Evolutionary conservation across 768 basidiomycete species (phyloP).

Genomic region (Lactarius sanguifluus): DNA sequence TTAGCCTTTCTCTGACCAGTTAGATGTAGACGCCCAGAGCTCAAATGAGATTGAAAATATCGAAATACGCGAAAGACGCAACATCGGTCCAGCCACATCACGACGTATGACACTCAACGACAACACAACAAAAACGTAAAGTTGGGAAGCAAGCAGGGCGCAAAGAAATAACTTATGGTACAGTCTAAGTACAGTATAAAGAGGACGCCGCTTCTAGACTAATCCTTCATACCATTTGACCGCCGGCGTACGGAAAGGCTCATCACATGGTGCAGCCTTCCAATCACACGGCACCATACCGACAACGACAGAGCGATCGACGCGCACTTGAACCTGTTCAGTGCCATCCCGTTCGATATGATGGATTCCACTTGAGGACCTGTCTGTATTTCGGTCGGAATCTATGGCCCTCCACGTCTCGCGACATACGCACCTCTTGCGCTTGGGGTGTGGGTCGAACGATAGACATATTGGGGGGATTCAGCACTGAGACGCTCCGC

Average conservation of each 20-base stretch:
- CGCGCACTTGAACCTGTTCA: constrained; percentile 24
- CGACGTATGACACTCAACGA: no score
- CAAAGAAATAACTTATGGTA: no score
- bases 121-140: no score
- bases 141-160: no score
- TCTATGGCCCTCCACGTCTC: background rate
- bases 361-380: background rate
- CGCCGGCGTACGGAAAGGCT: background rate
- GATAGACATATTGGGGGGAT: background rate
- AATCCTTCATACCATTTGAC: constrained; percentile 1
- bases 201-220: background rate
- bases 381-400: background rate
- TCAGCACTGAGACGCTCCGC: background rate
- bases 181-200: no score
- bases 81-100: no score
- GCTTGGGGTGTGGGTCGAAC: background rate
- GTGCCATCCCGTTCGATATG: constrained; percentile 12
- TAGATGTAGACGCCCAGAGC: no score
- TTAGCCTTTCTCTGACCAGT: no score
- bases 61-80: no score
- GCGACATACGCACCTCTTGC: background rate
- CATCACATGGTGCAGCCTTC: no score
- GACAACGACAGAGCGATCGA: constrained; percentile 15
- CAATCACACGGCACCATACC: background rate
- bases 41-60: no score